phyloP scores from a whole-genome alignment of 1,284 basidiomycete genomes.

The Heterobasidion parviporum region DNA sequence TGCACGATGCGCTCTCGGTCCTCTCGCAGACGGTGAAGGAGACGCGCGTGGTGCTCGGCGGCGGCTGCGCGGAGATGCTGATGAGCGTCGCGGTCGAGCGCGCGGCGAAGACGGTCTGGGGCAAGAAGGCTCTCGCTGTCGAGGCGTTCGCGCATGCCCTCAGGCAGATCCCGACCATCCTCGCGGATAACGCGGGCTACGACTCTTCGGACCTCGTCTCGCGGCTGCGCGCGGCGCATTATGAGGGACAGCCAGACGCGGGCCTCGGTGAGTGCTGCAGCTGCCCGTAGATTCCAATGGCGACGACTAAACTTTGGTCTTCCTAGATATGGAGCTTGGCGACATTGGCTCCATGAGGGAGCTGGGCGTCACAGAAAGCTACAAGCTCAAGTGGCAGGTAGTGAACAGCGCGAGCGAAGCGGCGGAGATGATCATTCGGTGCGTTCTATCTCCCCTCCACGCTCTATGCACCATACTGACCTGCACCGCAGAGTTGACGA shows the following conservation, averaged over 20 bases:
- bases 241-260: constrained; percentile 78
- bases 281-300: no score
- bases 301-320: no score
- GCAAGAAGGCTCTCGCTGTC: constrained; percentile 94
- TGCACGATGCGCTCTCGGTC: constrained; percentile 96
- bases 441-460: constrained; percentile 24
- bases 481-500: constrained; percentile 48
- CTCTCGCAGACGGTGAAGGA: constrained; percentile 98
- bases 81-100: constrained; percentile 96
- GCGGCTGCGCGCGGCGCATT: constrained; percentile 88
- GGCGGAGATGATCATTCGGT: constrained; percentile 97
- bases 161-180: constrained; percentile 91
- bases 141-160: constrained; percentile 89
- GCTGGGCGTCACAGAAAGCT: constrained; percentile 91
- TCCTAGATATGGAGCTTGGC: constrained; percentile 81
- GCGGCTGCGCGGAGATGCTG: constrained; percentile 96
- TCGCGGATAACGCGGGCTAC: constrained; percentile 97
- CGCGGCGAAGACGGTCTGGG: constrained; percentile 75
- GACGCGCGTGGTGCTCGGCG: constrained; percentile 89
- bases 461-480: not conserved
- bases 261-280: constrained; percentile 63
- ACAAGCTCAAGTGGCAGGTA: constrained; percentile 95
- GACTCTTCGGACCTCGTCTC: constrained; percentile 96
- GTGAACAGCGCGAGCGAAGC: constrained; percentile 93
- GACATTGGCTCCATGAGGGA: constrained; percentile 82